phyloP scores from a whole-genome alignment of 306 rosid genomes.

The Ormosia emarginata region DNA sequence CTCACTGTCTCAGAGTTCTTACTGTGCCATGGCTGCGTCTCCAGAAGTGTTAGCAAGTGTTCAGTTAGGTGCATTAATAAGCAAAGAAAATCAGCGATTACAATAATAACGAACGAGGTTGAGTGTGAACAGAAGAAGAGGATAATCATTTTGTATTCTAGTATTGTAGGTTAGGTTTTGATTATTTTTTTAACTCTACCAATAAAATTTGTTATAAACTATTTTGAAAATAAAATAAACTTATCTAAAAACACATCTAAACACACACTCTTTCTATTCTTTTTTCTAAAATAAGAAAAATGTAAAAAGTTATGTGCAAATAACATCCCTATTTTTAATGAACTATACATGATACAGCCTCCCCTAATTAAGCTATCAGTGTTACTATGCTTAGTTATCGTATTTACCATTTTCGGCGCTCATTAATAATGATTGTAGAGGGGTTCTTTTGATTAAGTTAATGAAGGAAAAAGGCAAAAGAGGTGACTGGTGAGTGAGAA shows the following conservation, averaged over 20 bases:
- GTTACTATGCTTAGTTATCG: background rate
- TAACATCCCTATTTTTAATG: too few species aligned
- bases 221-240: too few species aligned
- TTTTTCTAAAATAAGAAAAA: too few species aligned
- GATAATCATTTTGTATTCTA: background rate
- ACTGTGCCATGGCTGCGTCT: slow-evolving; percentile 11
- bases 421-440: slow-evolving; percentile 20
- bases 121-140: slow-evolving; percentile 28
- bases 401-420: slow-evolving; percentile 14
- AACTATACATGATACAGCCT: too few species aligned
- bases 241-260: too few species aligned
- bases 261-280: too few species aligned
- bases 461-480: slow-evolving; percentile 14
- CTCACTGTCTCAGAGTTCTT: background rate
- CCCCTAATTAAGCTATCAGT: background rate
- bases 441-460: background rate
- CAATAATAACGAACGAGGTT: slow-evolving; percentile 5
- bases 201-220: too few species aligned
- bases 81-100: background rate
- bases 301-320: too few species aligned
- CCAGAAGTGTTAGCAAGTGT: slow-evolving; percentile 26
- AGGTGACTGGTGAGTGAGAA: background rate
- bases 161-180: background rate
- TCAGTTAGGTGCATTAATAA: slow-evolving; percentile 25
- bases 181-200: too few species aligned